phyloP scores from a whole-genome alignment of 495 filamentous ascomycete genomes.

The Penicillium bovifimosum region DNA sequence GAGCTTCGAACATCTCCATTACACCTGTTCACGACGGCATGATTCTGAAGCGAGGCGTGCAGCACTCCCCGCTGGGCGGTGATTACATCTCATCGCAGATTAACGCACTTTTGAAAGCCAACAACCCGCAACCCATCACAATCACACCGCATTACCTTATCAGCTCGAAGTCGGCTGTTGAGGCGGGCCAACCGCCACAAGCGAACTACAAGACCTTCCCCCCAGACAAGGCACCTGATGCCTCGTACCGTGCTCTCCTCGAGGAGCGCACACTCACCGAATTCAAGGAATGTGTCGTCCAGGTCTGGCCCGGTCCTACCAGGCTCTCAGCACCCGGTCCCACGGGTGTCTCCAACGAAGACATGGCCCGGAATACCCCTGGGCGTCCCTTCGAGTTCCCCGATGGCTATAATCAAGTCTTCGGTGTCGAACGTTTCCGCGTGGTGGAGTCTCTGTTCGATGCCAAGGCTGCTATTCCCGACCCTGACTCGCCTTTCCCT shows the following conservation, averaged over 20 bases:
- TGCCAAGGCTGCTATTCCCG: slow-evolving; percentile 52
- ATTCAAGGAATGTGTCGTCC: slow-evolving; percentile 96
- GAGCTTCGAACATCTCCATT: slow-evolving; percentile 83
- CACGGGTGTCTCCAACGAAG: slow-evolving; percentile 58
- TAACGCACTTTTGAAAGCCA: slow-evolving; percentile 66
- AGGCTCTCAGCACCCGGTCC: slow-evolving; percentile 54
- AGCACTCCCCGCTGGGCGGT: slow-evolving; percentile 77
- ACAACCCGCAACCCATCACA: slow-evolving; percentile 69
- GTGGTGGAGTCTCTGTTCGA: slow-evolving; percentile 88
- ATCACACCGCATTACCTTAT: slow-evolving; percentile 84
- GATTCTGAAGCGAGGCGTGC: slow-evolving; percentile 82
- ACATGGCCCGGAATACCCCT: slow-evolving; percentile 56
- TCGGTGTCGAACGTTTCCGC: slow-evolving; percentile 76
- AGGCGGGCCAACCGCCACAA: slow-evolving; percentile 76
- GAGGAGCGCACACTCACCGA: slow-evolving; percentile 91
- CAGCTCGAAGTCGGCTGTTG: slow-evolving; percentile 77
- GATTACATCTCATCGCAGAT: slow-evolving; percentile 86
- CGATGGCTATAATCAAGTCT: slow-evolving; percentile 90
- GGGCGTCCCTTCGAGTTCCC: slow-evolving; percentile 94
- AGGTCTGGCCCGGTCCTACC: slow-evolving; percentile 83
- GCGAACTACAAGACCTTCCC: slow-evolving; percentile 62
- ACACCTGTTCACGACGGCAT: slow-evolving; percentile 92
- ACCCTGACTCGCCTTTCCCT: slow-evolving; percentile 41
- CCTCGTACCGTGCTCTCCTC: slow-evolving; percentile 71
- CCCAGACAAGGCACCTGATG: slow-evolving; percentile 53